Conservation (phyloP, 306 rosid genomes). For the Pterocarpus macrocarpus region DNA sequence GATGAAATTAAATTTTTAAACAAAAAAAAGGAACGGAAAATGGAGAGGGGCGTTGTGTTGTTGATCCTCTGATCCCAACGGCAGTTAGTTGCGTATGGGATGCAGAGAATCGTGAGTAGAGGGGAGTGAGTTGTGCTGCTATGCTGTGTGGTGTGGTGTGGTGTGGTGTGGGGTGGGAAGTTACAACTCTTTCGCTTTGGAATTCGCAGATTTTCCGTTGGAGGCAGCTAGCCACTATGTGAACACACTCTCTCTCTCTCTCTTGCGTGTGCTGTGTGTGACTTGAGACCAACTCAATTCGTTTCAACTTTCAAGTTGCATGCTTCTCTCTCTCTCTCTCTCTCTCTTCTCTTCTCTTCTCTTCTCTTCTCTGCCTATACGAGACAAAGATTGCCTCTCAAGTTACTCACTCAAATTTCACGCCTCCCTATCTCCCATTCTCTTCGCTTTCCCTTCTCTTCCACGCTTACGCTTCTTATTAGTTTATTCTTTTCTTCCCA, state of each 20-base stretch:
- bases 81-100: neutral
- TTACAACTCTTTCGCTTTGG: neutral
- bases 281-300: slow-evolving; percentile 2
- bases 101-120: too few species aligned
- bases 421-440: neutral
- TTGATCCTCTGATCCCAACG: neutral
- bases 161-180: neutral
- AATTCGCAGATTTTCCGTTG: neutral
- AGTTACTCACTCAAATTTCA: neutral
- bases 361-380: too few species aligned
- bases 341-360: too few species aligned
- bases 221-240: neutral
- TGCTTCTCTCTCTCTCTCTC: neutral
- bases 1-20: neutral
- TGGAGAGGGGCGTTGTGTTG: neutral
- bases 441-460: neutral
- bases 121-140: neutral
- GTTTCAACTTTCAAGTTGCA: neutral
- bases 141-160: neutral
- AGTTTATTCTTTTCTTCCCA: neutral
- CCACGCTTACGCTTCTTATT: neutral
- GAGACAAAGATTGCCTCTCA: slow-evolving; percentile 44
- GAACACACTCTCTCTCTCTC: neutral
- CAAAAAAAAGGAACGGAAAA: neutral
- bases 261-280: neutral